These are phyloP conservation scores for Schoenoplectus triqueter DNA, from an alignment of 202 grass and related monocot genomes.

Conservation along the genomic window DNA sequence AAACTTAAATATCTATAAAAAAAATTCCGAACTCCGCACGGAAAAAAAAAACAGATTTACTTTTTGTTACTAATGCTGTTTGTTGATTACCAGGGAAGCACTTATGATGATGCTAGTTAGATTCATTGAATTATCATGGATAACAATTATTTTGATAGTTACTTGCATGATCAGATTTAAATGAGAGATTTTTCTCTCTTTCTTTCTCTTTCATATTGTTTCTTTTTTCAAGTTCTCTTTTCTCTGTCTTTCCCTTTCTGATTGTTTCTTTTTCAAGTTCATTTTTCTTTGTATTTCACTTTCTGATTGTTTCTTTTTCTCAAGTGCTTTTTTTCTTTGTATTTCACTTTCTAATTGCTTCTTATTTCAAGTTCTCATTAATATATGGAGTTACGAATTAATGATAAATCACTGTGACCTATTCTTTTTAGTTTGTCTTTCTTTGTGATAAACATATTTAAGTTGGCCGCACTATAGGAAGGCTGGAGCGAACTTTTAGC, in stretches of 20 bases:
- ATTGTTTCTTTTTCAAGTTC: background rate
- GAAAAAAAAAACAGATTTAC: too few relatives aligned
- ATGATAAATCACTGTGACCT: background rate
- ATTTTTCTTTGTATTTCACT: background rate
- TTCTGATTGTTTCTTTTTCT: too few relatives aligned
- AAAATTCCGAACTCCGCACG: too few relatives aligned
- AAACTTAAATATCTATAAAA: too few relatives aligned
- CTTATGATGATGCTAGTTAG: background rate
- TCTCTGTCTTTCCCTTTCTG: background rate
- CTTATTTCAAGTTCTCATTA: background rate
- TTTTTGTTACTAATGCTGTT: background rate
- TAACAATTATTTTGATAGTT: background rate
- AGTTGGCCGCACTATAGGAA: too few relatives aligned
- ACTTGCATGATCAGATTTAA: background rate
- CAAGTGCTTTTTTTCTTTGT: too few relatives aligned
- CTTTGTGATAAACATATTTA: too few relatives aligned
- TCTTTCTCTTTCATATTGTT: background rate
- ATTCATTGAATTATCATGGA: background rate
- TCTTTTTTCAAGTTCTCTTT: too few relatives aligned
- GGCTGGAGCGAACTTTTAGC: too few relatives aligned
- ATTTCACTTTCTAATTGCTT: background rate
- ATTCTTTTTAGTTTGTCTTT: background rate
- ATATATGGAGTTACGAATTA: background rate
- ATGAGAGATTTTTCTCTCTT: background rate
- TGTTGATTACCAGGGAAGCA: background rate